These are phyloP conservation scores for Ophiostoma angusticollis DNA, from an alignment of 2,329 filamentous ascomycete species.

Conservation along the genomic window DNA sequence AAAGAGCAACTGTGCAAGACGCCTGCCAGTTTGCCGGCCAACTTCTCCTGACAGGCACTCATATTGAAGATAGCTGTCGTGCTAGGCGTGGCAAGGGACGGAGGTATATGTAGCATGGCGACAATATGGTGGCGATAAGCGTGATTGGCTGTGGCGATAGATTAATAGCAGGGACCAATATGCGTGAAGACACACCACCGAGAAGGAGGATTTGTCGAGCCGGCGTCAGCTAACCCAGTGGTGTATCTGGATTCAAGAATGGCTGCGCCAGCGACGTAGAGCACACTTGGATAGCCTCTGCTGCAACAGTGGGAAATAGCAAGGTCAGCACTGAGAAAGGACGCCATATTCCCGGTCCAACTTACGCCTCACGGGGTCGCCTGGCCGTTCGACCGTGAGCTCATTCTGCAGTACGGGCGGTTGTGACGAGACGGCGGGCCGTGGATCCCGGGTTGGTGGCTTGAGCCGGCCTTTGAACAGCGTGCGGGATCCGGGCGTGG, in stretches of 20 bases:
- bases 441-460: constrained; percentile 5
- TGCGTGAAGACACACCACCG: no score
- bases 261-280: constrained; percentile 12
- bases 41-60: no score
- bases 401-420: constrained; percentile 1
- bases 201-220: no score
- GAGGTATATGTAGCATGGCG: no score
- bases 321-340: not conserved
- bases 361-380: not conserved
- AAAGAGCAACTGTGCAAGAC: no score
- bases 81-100: no score
- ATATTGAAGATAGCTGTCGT: no score
- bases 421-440: constrained; percentile 5
- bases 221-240: constrained; percentile 1
- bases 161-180: constrained; percentile 5
- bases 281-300: constrained; percentile 1
- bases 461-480: constrained; percentile 11
- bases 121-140: no score
- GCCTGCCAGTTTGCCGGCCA: no score
- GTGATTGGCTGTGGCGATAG: no score
- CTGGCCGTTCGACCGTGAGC: constrained; percentile 4
- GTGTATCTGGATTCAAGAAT: constrained; percentile 8
- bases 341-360: not conserved
- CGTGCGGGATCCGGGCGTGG: not conserved
- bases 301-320: not conserved